phyloP scores from a whole-genome alignment of 768 basidiomycete species.

The Crucibulum laeve region DNA sequence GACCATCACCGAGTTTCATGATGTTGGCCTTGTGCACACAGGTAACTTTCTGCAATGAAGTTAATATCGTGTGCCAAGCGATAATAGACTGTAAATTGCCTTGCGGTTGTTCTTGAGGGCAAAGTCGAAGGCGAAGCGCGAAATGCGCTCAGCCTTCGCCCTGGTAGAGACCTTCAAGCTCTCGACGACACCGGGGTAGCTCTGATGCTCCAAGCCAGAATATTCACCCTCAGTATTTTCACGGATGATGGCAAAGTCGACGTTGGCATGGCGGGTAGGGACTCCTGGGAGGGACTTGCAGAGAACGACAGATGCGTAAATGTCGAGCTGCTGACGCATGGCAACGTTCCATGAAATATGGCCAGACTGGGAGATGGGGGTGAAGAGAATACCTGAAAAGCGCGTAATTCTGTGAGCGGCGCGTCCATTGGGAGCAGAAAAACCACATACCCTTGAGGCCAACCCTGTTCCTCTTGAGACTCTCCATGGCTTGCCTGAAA shows the following conservation, averaged over 20 bases:
- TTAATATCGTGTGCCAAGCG: slow-evolving; percentile 3
- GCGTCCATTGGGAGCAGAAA: slow-evolving; percentile 1
- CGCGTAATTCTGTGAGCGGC: slow-evolving; percentile 6
- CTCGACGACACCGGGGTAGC: slow-evolving; percentile 98
- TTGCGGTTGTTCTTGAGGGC: slow-evolving; percentile 98
- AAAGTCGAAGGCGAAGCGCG: slow-evolving; percentile 97
- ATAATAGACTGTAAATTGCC: slow-evolving; percentile 34
- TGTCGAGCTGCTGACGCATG: slow-evolving; percentile 99
- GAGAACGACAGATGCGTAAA: slow-evolving; percentile 96
- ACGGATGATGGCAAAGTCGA: slow-evolving; percentile 98
- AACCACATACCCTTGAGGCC: slow-evolving; percentile 83
- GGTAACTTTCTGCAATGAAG: slow-evolving; percentile 80
- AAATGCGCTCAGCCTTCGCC: slow-evolving; percentile 93
- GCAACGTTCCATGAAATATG: slow-evolving; percentile 99
- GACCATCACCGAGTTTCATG: slow-evolving; percentile 99
- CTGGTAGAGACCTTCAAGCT: slow-evolving; percentile 95
- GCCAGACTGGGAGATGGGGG: slow-evolving; percentile 91
- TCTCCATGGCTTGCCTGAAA: slow-evolving; percentile 98
- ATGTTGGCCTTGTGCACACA: slow-evolving; percentile 99
- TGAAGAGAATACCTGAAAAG: slow-evolving; percentile 89
- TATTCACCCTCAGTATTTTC: slow-evolving; percentile 99
- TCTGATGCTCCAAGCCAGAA: slow-evolving; percentile 96
- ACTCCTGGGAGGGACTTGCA: slow-evolving; percentile 97
- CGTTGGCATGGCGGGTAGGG: slow-evolving; percentile 92
- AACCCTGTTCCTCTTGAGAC: slow-evolving; percentile 94